A percentile compares a stretch with the other conserved stretches of the same genome.
Conservation (phyloP, 208 protist genomes). For the Crithidia mellificae region DNA sequence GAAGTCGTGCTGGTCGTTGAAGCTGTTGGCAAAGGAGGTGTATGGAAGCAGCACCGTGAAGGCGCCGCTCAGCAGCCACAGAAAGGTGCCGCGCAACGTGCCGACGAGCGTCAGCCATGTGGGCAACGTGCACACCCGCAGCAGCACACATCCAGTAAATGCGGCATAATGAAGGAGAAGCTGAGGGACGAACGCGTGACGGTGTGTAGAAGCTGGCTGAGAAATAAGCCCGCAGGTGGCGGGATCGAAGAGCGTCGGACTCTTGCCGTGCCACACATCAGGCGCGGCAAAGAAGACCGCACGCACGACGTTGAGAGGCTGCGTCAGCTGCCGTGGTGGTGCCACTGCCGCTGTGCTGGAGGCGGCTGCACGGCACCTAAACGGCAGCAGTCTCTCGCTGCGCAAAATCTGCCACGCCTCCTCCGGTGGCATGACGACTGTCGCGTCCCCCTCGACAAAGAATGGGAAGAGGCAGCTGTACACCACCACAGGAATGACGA, state of each 20-base stretch:
- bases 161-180: not conserved
- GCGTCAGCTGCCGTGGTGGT: not conserved
- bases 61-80: slow-evolving; percentile 22
- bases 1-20: slow-evolving; percentile 15
- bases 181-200: not conserved
- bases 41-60: slow-evolving; percentile 18
- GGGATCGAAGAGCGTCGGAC: slow-evolving; percentile 15
- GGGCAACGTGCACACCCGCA: slow-evolving; percentile 20
- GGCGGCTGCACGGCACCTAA: slow-evolving; percentile 5
- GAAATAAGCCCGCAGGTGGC: slow-evolving; percentile 12
- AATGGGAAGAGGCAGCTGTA: slow-evolving; percentile 30
- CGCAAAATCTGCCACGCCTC: slow-evolving; percentile 22
- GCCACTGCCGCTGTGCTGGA: not conserved
- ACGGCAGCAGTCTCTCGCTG: slow-evolving; percentile 21
- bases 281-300: slow-evolving; percentile 16
- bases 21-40: slow-evolving; percentile 1
- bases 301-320: slow-evolving; percentile 29
- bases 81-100: slow-evolving; percentile 11
- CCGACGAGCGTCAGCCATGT: slow-evolving; percentile 27
- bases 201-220: no score
- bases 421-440: slow-evolving; percentile 14
- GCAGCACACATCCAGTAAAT: slow-evolving; percentile 16
- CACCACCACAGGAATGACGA: slow-evolving; percentile 13
- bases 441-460: slow-evolving; percentile 21
- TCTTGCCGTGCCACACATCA: slow-evolving; percentile 11